Percentiles rank a stretch among this genome's conserved stretches.
phyloP scores from a whole-genome alignment of 1,284 basidiomycete species.

The Trichosporon inkin region DNA sequence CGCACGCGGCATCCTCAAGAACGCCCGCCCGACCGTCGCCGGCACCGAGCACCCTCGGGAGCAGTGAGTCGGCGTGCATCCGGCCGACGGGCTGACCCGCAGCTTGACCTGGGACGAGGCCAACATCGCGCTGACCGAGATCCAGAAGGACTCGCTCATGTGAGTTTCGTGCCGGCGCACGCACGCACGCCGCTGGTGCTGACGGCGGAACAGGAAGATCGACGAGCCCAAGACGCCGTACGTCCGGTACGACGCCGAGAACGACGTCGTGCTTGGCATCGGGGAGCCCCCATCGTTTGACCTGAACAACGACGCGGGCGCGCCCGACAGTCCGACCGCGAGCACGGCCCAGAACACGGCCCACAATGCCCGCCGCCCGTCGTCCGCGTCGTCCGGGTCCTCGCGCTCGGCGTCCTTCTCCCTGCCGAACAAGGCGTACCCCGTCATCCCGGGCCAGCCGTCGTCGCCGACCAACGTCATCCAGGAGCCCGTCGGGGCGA shows the following conservation, averaged over 20 bases:
- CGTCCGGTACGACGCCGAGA: constrained; percentile 80
- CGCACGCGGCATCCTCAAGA: constrained; percentile 47
- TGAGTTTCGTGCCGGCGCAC: too few species aligned
- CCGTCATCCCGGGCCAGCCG: constrained; percentile 39
- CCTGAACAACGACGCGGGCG: constrained; percentile 23
- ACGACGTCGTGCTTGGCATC: constrained; percentile 64
- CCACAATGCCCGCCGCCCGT: constrained; percentile 40
- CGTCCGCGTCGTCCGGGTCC: constrained; percentile 66
- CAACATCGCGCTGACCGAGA: constrained; percentile 82
- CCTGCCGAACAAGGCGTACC: constrained; percentile 36
- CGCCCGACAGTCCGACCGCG: constrained; percentile 10
- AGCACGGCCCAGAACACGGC: constrained; percentile 19
- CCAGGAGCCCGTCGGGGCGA: constrained; percentile 52
- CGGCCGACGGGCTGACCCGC: neutral
- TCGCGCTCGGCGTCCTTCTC: constrained; percentile 77
- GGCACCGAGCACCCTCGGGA: constrained; percentile 12
- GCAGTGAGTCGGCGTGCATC: constrained; percentile 15
- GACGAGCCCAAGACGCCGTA: constrained; percentile 95
- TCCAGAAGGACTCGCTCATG: constrained; percentile 88
- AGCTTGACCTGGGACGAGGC: constrained; percentile 87
- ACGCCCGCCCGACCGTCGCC: constrained; percentile 29
- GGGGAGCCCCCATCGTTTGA: constrained; percentile 62
- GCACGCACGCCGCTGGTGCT: neutral
- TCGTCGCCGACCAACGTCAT: constrained; percentile 48
- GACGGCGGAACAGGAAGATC: constrained; percentile 60